Evolutionary conservation across 345 rosid species (phyloP), one percentile per base, ranked within the genome.

Genomic region (Gossypium thurberi): DNA sequence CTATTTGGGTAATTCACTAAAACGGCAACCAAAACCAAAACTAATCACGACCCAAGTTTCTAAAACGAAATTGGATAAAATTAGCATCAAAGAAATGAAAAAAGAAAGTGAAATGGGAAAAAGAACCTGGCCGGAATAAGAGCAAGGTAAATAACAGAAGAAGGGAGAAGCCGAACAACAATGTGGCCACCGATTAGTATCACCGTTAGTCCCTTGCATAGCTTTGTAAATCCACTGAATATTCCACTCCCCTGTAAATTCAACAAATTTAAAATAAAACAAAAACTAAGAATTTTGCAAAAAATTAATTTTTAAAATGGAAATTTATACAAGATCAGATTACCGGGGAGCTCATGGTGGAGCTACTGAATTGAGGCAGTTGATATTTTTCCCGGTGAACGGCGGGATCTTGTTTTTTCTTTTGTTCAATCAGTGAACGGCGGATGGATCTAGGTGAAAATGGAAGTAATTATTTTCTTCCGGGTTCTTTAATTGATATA

Each of bases 71-170:
- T 21, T 60, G 65, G 26, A 25, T 7, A 43, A 9, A 18, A 72
- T 51, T 10, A 57, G 58, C 6, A 25, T 37, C 50, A 21, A 65
- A 60, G 42, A 10, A 5, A 20, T 18, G 6, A 18, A 10, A 64
- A 14, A 10, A 42, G 1, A 55, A 55, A 55, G 13, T 55, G 60
- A 12, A 44, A 46, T 26, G 58, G 53, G 67, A 20, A 18, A 51
- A 71, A 44, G 1, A 69, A 90, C 98, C 89, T 88, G 47, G 99
- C 96, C 23, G 98, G 99, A 82, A 96, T 96, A 14, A 96, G 87
- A 69, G 98, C 95, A 60, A 96, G 90, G 79, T 89, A 91, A 40
- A 79, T 14, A 58, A 90, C 77, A 65, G 96, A 81, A 2, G 90
- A 74, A 47, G 99, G 99, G 37, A 93, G 61, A 82, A 91, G 75